Percentiles rank a stretch among this genome's conserved stretches.
phyloP scores from a whole-genome alignment of 345 rosid species.

The Stellera chamaejasme region DNA sequence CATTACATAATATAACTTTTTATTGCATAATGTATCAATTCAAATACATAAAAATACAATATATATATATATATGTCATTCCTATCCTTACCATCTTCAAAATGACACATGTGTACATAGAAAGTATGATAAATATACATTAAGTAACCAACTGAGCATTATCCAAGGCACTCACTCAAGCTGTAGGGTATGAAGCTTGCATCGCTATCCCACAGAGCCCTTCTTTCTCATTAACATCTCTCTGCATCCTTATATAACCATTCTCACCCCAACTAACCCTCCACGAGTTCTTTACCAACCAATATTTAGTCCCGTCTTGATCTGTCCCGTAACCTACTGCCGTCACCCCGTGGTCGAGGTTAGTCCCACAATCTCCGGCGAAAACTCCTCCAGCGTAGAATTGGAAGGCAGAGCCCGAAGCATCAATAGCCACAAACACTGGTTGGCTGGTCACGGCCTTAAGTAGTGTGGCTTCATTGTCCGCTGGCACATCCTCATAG shows the following conservation, averaged over 20 bases:
- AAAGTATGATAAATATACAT: too few species aligned
- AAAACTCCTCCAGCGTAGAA: slow-evolving; percentile 18
- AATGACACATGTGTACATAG: too few species aligned
- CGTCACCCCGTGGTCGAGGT: slow-evolving; percentile 31
- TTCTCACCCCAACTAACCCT: slow-evolving; percentile 33
- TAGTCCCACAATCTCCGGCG: slow-evolving; percentile 19
- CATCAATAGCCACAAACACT: slow-evolving; percentile 28
- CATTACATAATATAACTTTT: too few species aligned
- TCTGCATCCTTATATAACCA: slow-evolving; percentile 31
- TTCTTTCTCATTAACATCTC: slow-evolving; percentile 9
- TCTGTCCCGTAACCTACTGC: slow-evolving; percentile 26
- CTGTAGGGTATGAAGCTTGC: slow-evolving; percentile 25
- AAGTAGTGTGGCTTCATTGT: slow-evolving; percentile 9
- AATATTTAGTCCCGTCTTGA: slow-evolving; percentile 16
- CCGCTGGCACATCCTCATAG: background rate
- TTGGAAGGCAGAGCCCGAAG: slow-evolving; percentile 12
- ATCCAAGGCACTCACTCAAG: too few species aligned
- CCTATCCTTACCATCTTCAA: too few species aligned
- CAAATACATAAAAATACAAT: too few species aligned
- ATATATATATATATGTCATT: too few species aligned
- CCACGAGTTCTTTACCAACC: slow-evolving; percentile 42
- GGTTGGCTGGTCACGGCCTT: slow-evolving; percentile 29
- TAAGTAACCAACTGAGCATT: too few species aligned
- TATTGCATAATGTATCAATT: too few species aligned
- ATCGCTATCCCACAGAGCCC: slow-evolving; percentile 38